These are phyloP conservation scores for Sordaria brevicollis DNA, from an alignment of 495 filamentous ascomycete genomes.

Conservation along the genomic window DNA sequence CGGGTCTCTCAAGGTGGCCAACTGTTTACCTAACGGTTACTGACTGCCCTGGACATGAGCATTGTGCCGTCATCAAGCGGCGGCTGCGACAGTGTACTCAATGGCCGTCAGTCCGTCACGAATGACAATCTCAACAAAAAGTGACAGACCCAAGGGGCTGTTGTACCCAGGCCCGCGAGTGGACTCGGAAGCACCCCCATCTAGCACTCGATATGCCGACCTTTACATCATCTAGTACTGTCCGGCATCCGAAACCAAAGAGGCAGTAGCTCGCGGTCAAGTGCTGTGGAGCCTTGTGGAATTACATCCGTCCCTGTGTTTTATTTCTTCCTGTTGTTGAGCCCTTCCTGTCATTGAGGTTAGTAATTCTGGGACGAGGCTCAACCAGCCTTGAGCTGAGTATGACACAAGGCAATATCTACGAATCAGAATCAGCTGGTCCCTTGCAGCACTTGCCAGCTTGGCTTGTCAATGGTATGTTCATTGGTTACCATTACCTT, in stretches of 20 bases:
- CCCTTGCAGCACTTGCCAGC: background rate
- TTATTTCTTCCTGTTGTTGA: background rate
- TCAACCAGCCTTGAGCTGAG: background rate
- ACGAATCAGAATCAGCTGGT: background rate
- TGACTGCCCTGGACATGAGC: background rate
- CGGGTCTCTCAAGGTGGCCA: background rate
- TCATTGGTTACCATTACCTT: background rate
- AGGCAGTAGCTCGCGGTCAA: background rate
- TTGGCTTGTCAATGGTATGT: background rate
- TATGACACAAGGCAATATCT: background rate
- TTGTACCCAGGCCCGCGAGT: background rate
- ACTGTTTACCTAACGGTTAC: background rate
- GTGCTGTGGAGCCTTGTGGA: background rate
- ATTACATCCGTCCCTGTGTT: background rate
- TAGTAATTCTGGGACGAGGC: background rate
- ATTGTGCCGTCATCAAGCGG: background rate
- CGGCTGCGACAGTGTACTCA: background rate
- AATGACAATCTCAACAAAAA: background rate
- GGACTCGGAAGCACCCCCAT: background rate
- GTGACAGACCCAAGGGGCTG: background rate
- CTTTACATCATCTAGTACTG: background rate
- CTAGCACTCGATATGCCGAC: background rate
- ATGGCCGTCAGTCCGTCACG: background rate
- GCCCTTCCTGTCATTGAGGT: background rate
- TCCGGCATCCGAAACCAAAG: background rate